phyloP scores from a whole-genome alignment of 2,329 filamentous ascomycete genomes.

The Eurotiales sp. region DNA sequence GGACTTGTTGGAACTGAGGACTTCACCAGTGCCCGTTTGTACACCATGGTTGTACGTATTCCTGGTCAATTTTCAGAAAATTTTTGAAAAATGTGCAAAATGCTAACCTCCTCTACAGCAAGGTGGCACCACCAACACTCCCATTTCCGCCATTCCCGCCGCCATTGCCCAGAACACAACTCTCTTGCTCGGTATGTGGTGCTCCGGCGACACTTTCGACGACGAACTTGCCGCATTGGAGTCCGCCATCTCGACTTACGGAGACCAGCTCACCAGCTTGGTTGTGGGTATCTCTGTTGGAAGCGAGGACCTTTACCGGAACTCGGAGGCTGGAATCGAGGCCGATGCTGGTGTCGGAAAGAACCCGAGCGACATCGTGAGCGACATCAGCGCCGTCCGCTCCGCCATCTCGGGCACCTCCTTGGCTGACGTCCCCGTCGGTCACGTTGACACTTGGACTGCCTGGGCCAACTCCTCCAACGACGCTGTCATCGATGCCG shows the following conservation, averaged over 20 bases:
- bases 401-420: conserved; percentile 60
- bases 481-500: conserved; percentile 62
- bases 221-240: conserved; percentile 73
- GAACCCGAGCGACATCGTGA: conserved; percentile 58
- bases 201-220: conserved; percentile 60
- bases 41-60: conserved; percentile 58
- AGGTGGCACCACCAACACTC: conserved; percentile 57
- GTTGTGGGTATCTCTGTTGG: conserved; percentile 83
- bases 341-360: conserved; percentile 62
- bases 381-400: conserved; percentile 68
- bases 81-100: too few species aligned
- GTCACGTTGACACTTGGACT: conserved; percentile 89
- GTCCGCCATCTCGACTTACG: conserved; percentile 66
- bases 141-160: conserved; percentile 72
- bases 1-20: conserved; percentile 36
- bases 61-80: too few species aligned
- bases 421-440: conserved; percentile 55
- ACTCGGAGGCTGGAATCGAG: conserved; percentile 64
- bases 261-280: conserved; percentile 51
- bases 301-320: conserved; percentile 81
- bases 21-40: conserved; percentile 49
- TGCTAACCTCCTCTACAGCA: too few species aligned
- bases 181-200: conserved; percentile 81
- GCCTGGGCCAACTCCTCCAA: conserved; percentile 72
- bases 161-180: conserved; percentile 75